Base-by-base conservation (phyloP, 2,329 filamentous ascomycete species). In the Colletotrichum siamense region DNA sequence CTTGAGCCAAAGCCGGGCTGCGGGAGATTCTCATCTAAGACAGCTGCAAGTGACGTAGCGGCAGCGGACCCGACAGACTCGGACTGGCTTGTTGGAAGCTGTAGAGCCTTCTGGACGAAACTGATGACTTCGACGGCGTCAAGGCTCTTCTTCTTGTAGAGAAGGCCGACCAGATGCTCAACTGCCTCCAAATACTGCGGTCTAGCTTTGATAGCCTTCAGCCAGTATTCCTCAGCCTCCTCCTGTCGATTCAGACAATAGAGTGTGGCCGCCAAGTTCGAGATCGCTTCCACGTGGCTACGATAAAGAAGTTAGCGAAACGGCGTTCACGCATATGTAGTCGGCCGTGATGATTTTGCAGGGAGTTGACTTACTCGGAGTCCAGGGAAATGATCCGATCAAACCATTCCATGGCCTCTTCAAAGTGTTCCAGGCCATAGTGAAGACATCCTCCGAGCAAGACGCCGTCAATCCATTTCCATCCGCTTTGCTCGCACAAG, bases 111-210 rank as follows among this genome's bases (percentile, higher is more conserved):
- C 84, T 99, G 96, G 9, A 99, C 93, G 81, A 93, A 95, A 79
- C 94, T 92, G 79, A 99, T 98, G 67, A 98, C 93, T 65, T 94
- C 92, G 75, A 99, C 93, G 9, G 97, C 97, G 82, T 99, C 95
- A 80, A 91, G 92, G 65, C 93, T 94, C 77, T 96, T 91, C 74
- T 98, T 94, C 77, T 93, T 95, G 82, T 96, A 98, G 22, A 99
- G 85, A 63, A 99, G 88, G 2, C 96, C 95, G 34, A 99, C 95
- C 2, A 99, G 90, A 86, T 99, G 96, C 83, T 99, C 97, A 4
- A 97, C 95, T 9, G 97, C 96, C 86, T 99, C 97, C 73, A 99
- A 94, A 85, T 98, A 98, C 82, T 93, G 94, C 1, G 97, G 97
- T 10, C 95, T 93, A 73, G 95, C 87, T 81, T 93, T 94, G 30